Evolutionary conservation across 768 basidiomycete genomes (phyloP), one percentile per base, ranked within the genome.

Genomic region (Hygrocybe coccinea): DNA sequence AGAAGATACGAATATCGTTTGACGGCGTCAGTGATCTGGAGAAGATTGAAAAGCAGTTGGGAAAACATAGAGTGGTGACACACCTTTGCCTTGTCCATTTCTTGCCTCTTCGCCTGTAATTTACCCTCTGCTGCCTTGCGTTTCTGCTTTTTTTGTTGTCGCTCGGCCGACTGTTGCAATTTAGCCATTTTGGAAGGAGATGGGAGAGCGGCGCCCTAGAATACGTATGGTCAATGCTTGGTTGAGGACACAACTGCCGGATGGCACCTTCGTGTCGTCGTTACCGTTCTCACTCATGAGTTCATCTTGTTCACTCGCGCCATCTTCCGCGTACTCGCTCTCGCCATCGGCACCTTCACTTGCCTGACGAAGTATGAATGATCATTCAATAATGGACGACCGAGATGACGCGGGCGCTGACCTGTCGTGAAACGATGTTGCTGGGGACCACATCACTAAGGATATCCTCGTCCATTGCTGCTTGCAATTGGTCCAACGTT

Each of bases 1-100:
- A 99, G 80, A n/a, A 98, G 82, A 70, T 97, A 98, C 2, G 90
- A 91, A 67, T 97, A 98, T 15, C 94, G 87, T 69, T 98, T 98
- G 58, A 97, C 90, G 9, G 94, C 91, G 65, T 97, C 95, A 17
- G 91, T 75, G 38, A 94, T 80, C 92, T 97, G 60, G 19, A 52
- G 44, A 64, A 62, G 58, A 64, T 59, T 47, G 51, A 55, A 44
- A 21, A 53, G n/a, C 57, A 33, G 33, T 7, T n/a, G 44, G 25
- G 56, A 51, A 39, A 34, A 14, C 29, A 36, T 33, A 38, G 17
- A 37, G 34, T 9, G 15, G 29, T 1, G n/a, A 53, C 70, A 15
- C 60, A 86, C 90, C 77, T 92, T 94, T 22, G 85, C 87, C 67
- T 91, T 91, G 74, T 91, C 88, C 86, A 94, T 89, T 64, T 85